Evolutionary conservation across 2,329 filamentous ascomycete genomes (phyloP).

Genomic region (Fusarium sp.): DNA sequence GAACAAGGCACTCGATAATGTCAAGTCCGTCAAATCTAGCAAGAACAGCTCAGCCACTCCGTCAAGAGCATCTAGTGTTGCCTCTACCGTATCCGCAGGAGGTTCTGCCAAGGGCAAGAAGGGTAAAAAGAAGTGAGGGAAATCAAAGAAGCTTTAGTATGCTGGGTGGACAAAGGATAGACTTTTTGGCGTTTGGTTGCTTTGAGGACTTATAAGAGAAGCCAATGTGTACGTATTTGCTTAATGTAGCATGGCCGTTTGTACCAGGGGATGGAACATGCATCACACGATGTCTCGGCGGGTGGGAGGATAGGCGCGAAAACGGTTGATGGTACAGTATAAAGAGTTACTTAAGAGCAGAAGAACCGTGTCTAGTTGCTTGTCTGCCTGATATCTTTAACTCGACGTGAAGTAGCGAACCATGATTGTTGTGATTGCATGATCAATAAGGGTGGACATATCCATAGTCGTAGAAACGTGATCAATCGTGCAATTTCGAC

Average conservation of each 20-base stretch:
- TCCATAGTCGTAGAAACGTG: slow-evolving; percentile 40
- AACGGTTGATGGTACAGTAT: slow-evolving; percentile 18
- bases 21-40: slow-evolving; percentile 86
- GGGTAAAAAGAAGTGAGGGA: slow-evolving; percentile 50
- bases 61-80: slow-evolving; percentile 89
- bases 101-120: slow-evolving; percentile 66
- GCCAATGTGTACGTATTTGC: slow-evolving; percentile 32
- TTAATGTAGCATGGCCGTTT: slow-evolving; percentile 27
- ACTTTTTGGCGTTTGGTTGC: slow-evolving; percentile 47
- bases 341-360: slow-evolving; percentile 40
- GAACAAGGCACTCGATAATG: slow-evolving; percentile 93
- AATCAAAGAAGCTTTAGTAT: slow-evolving; percentile 10
- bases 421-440: slow-evolving; percentile 39
- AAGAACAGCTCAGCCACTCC: slow-evolving; percentile 81
- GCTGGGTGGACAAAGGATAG: slow-evolving; percentile 30
- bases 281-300: slow-evolving; percentile 31
- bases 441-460: slow-evolving; percentile 25
- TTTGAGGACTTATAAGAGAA: slow-evolving; percentile 32
- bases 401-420: slow-evolving; percentile 24
- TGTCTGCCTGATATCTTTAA: slow-evolving; percentile 28
- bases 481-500: slow-evolving; percentile 46
- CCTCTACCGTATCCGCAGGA: slow-evolving; percentile 73
- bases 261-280: slow-evolving; percentile 29
- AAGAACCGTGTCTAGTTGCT: slow-evolving; percentile 39
- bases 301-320: slow-evolving; percentile 22